phyloP scores from a whole-genome alignment of 768 basidiomycete species.

The Tricholoma terreum region DNA sequence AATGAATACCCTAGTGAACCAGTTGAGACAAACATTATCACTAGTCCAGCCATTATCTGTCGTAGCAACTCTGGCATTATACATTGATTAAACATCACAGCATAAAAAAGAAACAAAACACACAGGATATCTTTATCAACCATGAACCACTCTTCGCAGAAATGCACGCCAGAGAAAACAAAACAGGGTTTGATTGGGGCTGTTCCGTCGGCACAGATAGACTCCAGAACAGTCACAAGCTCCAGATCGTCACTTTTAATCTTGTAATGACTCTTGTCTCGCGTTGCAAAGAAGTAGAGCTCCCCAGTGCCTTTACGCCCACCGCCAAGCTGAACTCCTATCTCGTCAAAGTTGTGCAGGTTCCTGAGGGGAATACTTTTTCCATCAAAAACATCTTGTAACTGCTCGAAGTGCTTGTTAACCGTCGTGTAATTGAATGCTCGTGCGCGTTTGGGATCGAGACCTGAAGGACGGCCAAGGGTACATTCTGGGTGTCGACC shows the following conservation, averaged over 20 bases:
- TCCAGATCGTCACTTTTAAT: background rate
- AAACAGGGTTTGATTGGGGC: no score
- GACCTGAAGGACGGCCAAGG: no score
- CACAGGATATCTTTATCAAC: background rate
- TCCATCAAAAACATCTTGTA: background rate
- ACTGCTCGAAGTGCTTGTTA: background rate
- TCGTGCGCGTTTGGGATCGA: no score
- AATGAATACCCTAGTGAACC: conserved; percentile 32
- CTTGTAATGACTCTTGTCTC: no score
- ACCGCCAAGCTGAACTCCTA: background rate
- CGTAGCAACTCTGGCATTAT: conserved; percentile 18
- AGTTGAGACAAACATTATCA: conserved; percentile 16
- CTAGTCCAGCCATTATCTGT: conserved; percentile 41
- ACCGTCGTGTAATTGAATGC: no score
- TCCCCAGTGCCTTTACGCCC: background rate
- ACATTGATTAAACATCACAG: no score
- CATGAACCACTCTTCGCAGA: background rate
- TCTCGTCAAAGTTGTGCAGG: no score
- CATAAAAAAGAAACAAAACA: no score
- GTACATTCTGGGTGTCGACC: no score
- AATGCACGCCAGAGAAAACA: background rate
- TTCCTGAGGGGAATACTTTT: background rate
- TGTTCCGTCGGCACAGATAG: background rate
- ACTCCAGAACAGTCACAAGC: background rate
- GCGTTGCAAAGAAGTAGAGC: no score